phyloP scores from a whole-genome alignment of 2,329 filamentous ascomycete species.

The Phialophora verrucosa region DNA sequence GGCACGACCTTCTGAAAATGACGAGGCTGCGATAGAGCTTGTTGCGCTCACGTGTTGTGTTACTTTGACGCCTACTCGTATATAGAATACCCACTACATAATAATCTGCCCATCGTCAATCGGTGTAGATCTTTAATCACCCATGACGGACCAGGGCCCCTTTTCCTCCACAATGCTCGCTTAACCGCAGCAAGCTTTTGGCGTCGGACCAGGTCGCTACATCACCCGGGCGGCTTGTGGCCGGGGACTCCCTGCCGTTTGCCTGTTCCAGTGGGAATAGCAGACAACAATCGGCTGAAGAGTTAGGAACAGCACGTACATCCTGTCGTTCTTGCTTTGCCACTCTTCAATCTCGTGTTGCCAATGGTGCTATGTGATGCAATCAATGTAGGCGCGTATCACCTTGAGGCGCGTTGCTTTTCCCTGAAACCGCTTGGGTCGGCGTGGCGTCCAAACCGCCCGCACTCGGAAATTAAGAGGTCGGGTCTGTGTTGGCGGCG shows the following conservation, averaged over 20 bases:
- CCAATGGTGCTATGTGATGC: slow-evolving; percentile 25
- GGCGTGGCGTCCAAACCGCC: slow-evolving; percentile 26
- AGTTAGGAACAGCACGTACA: neutral
- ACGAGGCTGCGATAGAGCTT: slow-evolving; percentile 45
- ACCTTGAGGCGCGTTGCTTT: slow-evolving; percentile 15
- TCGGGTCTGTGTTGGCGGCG: slow-evolving; percentile 10
- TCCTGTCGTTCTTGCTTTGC: neutral
- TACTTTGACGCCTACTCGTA: neutral
- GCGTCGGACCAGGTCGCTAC: neutral
- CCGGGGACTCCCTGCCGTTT: slow-evolving; percentile 1
- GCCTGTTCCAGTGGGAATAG: neutral
- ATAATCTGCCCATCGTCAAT: neutral
- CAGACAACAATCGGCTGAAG: neutral
- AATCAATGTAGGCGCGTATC: slow-evolving; percentile 24
- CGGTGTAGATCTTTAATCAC: slow-evolving; percentile 4
- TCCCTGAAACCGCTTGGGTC: slow-evolving; percentile 25
- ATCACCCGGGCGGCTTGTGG: neutral
- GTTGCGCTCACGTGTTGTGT: neutral
- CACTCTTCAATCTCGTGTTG: neutral
- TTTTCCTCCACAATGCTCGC: slow-evolving; percentile 5
- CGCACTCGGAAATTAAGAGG: slow-evolving; percentile 26
- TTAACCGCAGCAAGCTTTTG: slow-evolving; percentile 7
- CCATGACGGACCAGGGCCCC: neutral
- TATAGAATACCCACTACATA: slow-evolving; percentile 3
- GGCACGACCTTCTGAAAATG: slow-evolving; percentile 71